Evolutionary conservation across 345 rosid genomes (phyloP).

Genomic region (Rhizophora mangle): DNA sequence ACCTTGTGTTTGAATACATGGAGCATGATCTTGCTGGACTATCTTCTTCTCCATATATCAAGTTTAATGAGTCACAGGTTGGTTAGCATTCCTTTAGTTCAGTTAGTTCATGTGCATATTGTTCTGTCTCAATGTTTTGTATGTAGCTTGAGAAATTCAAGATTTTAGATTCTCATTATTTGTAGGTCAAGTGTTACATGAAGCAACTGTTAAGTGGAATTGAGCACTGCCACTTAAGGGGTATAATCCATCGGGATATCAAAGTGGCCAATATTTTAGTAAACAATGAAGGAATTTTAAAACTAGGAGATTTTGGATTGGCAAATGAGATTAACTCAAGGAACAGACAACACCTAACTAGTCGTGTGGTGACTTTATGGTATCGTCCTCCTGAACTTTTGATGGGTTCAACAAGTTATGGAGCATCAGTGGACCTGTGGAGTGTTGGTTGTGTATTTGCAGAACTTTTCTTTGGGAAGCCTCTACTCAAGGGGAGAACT

Average conservation of each 20-base stretch:
- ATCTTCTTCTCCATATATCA: constrained; percentile 50
- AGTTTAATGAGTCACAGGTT: constrained; percentile 64
- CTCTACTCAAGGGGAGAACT: constrained; percentile 74
- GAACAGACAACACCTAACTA: constrained; percentile 55
- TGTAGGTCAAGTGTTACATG: constrained; percentile 74
- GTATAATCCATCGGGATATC: constrained; percentile 71
- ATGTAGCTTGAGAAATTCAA: constrained; percentile 2
- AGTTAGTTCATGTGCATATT: neutral
- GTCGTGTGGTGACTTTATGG: constrained; percentile 83
- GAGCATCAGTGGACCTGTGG: constrained; percentile 68
- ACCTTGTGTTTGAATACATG: constrained; percentile 83
- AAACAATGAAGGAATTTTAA: constrained; percentile 61
- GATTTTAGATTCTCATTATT: constrained; percentile 10
- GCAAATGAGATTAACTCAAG: constrained; percentile 50
- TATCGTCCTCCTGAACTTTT: constrained; percentile 84
- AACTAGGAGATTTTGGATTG: constrained; percentile 72
- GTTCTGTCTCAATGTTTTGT: neutral
- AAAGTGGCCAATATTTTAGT: constrained; percentile 70
- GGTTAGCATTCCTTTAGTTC: neutral
- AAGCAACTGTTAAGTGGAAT: constrained; percentile 60
- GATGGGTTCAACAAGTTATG: constrained; percentile 75
- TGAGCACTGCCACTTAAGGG: constrained; percentile 72
- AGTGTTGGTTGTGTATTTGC: constrained; percentile 80
- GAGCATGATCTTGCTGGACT: constrained; percentile 82
- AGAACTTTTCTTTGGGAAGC: constrained; percentile 58